Percentiles rank a stretch among this genome's conserved stretches.
These are phyloP conservation scores for Lepidium africanum DNA, from an alignment of 345 rosid species.

Conservation along the genomic window DNA sequence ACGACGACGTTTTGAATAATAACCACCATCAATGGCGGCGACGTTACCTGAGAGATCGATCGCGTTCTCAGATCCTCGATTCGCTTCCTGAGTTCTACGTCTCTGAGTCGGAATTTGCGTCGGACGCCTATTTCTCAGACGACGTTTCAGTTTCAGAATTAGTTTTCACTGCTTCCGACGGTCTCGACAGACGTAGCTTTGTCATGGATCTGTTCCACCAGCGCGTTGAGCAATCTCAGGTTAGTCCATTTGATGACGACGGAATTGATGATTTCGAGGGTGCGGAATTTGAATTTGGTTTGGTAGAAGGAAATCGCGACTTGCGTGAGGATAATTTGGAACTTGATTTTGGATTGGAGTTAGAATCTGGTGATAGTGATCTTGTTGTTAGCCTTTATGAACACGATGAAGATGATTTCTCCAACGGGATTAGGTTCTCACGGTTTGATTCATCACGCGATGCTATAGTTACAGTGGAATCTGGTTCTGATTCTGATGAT, in stretches of 20 bases:
- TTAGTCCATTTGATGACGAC: constrained; percentile 4
- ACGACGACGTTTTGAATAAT: constrained; percentile 21
- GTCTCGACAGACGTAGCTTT: constrained; percentile 47
- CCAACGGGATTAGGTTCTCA: constrained; percentile 41
- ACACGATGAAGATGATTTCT: constrained; percentile 41
- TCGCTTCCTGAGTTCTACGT: constrained; percentile 32
- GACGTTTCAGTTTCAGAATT: constrained; percentile 32
- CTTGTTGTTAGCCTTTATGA: constrained; percentile 9
- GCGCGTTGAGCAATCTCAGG: constrained; percentile 83
- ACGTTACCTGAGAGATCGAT: constrained; percentile 14
- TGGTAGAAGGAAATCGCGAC: constrained; percentile 31
- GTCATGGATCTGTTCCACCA: constrained; percentile 89
- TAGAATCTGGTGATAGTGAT: constrained; percentile 41
- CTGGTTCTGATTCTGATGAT: constrained; percentile 42
- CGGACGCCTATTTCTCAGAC: constrained; percentile 1
- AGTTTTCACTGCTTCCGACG: constrained; percentile 6
- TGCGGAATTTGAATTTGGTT: constrained; percentile 29
- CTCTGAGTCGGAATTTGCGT: constrained; percentile 27
- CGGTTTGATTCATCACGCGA: constrained; percentile 33
- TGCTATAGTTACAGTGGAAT: constrained; percentile 31
- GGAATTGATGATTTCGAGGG: constrained; percentile 8
- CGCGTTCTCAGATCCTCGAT: constrained; percentile 23
- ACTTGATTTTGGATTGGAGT: constrained; percentile 39
- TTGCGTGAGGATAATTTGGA: constrained; percentile 33
- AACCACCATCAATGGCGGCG: constrained; percentile 19